A percentile compares a stretch with the other conserved stretches of the same genome.
These are phyloP conservation scores for Rhizomucor miehei DNA, from an alignment of 371 early-diverging fungal species.

Conservation along the genomic window DNA sequence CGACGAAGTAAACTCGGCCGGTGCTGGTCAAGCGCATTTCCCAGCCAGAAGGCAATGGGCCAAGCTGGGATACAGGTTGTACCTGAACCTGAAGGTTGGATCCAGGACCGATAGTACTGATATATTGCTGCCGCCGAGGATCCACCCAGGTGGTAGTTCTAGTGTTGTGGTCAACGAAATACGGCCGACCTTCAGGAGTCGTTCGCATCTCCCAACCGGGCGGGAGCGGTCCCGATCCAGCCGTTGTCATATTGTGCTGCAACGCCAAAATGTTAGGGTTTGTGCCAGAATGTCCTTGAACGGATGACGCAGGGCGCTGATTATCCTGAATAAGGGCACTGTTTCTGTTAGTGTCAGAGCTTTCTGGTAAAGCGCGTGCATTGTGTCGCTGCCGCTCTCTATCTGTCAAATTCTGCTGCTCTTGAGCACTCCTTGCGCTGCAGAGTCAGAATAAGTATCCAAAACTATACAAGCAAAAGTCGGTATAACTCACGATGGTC, in stretches of 20 bases:
- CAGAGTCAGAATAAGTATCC: slow-evolving; percentile 26
- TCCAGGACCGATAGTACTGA: slow-evolving; percentile 47
- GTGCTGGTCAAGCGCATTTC: slow-evolving; percentile 93
- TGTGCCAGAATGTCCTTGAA: slow-evolving; percentile 14
- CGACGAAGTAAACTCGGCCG: slow-evolving; percentile 90
- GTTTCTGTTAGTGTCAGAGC: slow-evolving; percentile 1
- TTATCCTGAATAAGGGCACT: no score
- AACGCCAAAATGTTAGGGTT: slow-evolving; percentile 29
- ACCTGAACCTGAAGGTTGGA: no score
- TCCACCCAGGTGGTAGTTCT: slow-evolving; percentile 96
- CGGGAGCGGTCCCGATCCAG: slow-evolving; percentile 84
- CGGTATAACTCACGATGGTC: slow-evolving; percentile 40
- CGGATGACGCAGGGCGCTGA: slow-evolving; percentile 8
- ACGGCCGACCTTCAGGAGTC: slow-evolving; percentile 87
- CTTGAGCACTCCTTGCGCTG: slow-evolving; percentile 21
- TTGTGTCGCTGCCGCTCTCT: slow-evolving; percentile 73
- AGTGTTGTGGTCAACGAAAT: slow-evolving; percentile 96
- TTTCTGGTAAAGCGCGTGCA: slow-evolving; percentile 78
- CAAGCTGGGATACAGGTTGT: slow-evolving; percentile 31
- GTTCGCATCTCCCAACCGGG: slow-evolving; percentile 87
- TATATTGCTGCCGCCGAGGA: slow-evolving; percentile 70
- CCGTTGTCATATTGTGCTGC: slow-evolving; percentile 54
- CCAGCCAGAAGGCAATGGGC: slow-evolving; percentile 92
- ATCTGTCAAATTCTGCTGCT: slow-evolving; percentile 57
- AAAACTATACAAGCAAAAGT: background rate